phyloP scores from a whole-genome alignment of 1,284 basidiomycete species.

The Naganishia cerealis region DNA sequence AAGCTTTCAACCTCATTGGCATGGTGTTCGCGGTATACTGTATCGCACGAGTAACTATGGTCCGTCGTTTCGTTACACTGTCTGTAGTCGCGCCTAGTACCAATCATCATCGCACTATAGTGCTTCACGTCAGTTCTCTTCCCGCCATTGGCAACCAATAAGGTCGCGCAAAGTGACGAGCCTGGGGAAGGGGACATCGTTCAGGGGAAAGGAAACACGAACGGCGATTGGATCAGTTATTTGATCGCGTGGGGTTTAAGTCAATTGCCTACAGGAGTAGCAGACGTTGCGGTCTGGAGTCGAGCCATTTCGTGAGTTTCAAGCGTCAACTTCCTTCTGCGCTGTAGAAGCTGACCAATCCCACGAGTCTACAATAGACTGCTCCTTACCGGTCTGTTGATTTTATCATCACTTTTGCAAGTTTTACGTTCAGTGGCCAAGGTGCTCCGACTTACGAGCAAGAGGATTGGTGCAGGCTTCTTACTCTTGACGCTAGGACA shows the following conservation, averaged over 20 bases:
- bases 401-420: slow-evolving; percentile 50
- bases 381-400: slow-evolving; percentile 50
- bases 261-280: slow-evolving; percentile 44
- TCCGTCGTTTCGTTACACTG: slow-evolving; percentile 32
- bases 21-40: slow-evolving; percentile 53
- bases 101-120: slow-evolving; percentile 29
- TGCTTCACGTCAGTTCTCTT: slow-evolving; percentile 50
- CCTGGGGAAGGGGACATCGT: background rate
- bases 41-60: slow-evolving; percentile 50
- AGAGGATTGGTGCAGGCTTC: slow-evolving; percentile 53
- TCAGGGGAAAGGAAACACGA: slow-evolving; percentile 46
- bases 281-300: slow-evolving; percentile 49
- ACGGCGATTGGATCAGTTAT: slow-evolving; percentile 55
- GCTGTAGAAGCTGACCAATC: background rate
- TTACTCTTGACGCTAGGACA: slow-evolving; percentile 51
- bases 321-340: background rate
- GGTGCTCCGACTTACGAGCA: slow-evolving; percentile 49
- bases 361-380: slow-evolving; percentile 29
- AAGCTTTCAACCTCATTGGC: slow-evolving; percentile 47
- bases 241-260: slow-evolving; percentile 49
- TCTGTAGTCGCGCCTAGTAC: background rate
- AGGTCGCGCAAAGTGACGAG: slow-evolving; percentile 32
- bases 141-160: slow-evolving; percentile 41
- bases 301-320: slow-evolving; percentile 46
- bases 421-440: slow-evolving; percentile 51